These are phyloP conservation scores for Russula earlei DNA, from an alignment of 768 basidiomycete species.

Conservation along the genomic window DNA sequence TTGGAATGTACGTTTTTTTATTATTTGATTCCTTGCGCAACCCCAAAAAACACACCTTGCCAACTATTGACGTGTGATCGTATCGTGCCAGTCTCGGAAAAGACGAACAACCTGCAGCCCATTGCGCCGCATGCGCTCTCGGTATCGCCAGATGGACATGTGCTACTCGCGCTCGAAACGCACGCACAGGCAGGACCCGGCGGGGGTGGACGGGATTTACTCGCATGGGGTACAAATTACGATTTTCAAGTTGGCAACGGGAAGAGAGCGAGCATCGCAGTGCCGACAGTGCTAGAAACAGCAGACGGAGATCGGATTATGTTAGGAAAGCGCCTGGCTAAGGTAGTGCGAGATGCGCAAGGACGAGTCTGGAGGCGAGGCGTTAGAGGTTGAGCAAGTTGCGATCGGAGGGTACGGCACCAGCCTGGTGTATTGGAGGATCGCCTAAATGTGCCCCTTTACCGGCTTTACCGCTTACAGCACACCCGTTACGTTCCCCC, in stretches of 20 bases:
- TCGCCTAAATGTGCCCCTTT: slow-evolving; percentile 22
- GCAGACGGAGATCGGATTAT: slow-evolving; percentile 50
- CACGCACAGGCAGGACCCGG: slow-evolving; percentile 37
- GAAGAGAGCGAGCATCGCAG: slow-evolving; percentile 47
- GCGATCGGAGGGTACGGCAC: slow-evolving; percentile 53
- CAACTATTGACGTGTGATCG: not conserved
- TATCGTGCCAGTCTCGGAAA: slow-evolving; percentile 49
- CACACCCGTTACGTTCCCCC: not conserved
- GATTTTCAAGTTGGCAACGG: slow-evolving; percentile 72
- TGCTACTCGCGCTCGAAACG: slow-evolving; percentile 65
- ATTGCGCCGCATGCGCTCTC: slow-evolving; percentile 54
- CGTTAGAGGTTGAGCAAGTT: slow-evolving; percentile 54
- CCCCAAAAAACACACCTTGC: not conserved
- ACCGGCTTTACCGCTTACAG: not conserved
- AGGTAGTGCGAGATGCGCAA: slow-evolving; percentile 46
- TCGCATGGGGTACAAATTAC: slow-evolving; percentile 66
- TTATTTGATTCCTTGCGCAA: too few species aligned
- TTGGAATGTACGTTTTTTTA: slow-evolving; percentile 59
- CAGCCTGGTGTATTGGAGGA: slow-evolving; percentile 66
- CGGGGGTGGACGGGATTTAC: slow-evolving; percentile 50
- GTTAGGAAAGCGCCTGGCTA: slow-evolving; percentile 42
- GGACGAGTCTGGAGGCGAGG: slow-evolving; percentile 52
- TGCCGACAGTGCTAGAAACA: slow-evolving; percentile 43
- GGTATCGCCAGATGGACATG: slow-evolving; percentile 68
- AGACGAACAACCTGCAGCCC: slow-evolving; percentile 46